Percentiles rank a stretch among this genome's conserved stretches.
phyloP scores from a whole-genome alignment of 208 protist species.

The Angomonas deanei region DNA sequence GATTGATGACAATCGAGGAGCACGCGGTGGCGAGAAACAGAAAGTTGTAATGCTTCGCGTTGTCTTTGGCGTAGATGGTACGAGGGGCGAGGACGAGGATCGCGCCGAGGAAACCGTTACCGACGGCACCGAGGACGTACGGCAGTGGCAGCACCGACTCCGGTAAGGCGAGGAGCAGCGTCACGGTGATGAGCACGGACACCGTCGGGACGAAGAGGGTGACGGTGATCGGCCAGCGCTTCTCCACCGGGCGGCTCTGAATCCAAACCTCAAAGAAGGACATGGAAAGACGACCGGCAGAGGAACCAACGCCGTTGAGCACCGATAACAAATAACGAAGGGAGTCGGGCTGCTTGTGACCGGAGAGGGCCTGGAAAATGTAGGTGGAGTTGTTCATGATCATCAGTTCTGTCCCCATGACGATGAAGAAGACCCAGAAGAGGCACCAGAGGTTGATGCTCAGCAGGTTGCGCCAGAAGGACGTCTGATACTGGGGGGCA shows the following conservation, averaged over 20 bases:
- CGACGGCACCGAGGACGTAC: slow-evolving; percentile 40
- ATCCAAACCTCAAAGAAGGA: slow-evolving; percentile 45
- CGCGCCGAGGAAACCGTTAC: slow-evolving; percentile 45
- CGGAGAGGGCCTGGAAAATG: slow-evolving; percentile 38
- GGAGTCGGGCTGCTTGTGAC: slow-evolving; percentile 11
- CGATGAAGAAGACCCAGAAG: slow-evolving; percentile 38
- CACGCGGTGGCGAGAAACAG: slow-evolving; percentile 32
- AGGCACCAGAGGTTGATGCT: slow-evolving; percentile 41
- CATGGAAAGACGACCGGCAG: slow-evolving; percentile 45
- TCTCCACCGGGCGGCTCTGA: slow-evolving; percentile 37
- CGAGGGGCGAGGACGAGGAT: slow-evolving; percentile 37
- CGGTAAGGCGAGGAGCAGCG: slow-evolving; percentile 37
- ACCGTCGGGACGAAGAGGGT: slow-evolving; percentile 36
- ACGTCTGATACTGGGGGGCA: slow-evolving; percentile 50
- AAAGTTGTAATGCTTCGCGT: slow-evolving; percentile 72
- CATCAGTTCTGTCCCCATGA: slow-evolving; percentile 31
- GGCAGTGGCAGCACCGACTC: slow-evolving; percentile 31
- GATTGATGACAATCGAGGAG: slow-evolving; percentile 47
- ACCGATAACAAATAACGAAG: slow-evolving; percentile 44
- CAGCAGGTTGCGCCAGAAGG: slow-evolving; percentile 35
- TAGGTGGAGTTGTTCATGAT: slow-evolving; percentile 49
- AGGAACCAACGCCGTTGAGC: slow-evolving; percentile 58
- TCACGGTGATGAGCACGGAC: slow-evolving; percentile 26
- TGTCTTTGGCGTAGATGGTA: slow-evolving; percentile 60
- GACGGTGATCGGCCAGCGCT: slow-evolving; percentile 54